Percentiles rank a stretch among this genome's conserved stretches.
phyloP scores from a whole-genome alignment of 306 rosid genomes.

The Citrullus amarus region DNA sequence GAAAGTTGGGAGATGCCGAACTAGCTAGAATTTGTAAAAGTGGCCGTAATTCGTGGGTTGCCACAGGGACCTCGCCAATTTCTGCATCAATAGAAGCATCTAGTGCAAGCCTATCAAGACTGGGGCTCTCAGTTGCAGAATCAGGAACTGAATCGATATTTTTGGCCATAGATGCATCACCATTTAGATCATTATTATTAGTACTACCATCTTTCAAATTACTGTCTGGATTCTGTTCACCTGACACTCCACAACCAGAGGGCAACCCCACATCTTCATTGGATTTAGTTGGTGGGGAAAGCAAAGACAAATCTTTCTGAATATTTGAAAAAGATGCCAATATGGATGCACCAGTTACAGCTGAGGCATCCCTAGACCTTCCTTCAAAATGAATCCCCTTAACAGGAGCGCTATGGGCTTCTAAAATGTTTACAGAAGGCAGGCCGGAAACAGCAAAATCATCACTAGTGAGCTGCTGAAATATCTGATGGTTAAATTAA shows the following conservation, averaged over 20 bases:
- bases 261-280: constrained; percentile 38
- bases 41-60: constrained; percentile 41
- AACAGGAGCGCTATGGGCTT: constrained; percentile 62
- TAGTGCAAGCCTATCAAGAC: constrained; percentile 32
- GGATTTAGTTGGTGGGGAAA: constrained; percentile 51
- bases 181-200: constrained; percentile 28
- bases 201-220: constrained; percentile 41
- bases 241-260: constrained; percentile 32
- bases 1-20: constrained; percentile 46
- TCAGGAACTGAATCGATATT: constrained; percentile 32
- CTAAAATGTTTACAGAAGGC: constrained; percentile 64
- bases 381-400: constrained; percentile 62
- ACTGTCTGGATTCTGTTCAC: constrained; percentile 33
- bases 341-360: constrained; percentile 86
- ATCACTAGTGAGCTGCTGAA: constrained; percentile 53
- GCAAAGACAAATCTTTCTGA: constrained; percentile 47
- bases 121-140: constrained; percentile 37
- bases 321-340: constrained; percentile 68
- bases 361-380: constrained; percentile 78
- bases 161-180: constrained; percentile 37
- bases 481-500: constrained; percentile 52
- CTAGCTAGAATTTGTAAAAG: constrained; percentile 46
- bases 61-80: constrained; percentile 35
- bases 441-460: constrained; percentile 38
- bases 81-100: constrained; percentile 38